A percentile compares a stretch with the other conserved stretches of the same genome.
Evolutionary conservation across 1,284 basidiomycete genomes (phyloP).

Genomic region (Pseudozyma flocculosa): DNA sequence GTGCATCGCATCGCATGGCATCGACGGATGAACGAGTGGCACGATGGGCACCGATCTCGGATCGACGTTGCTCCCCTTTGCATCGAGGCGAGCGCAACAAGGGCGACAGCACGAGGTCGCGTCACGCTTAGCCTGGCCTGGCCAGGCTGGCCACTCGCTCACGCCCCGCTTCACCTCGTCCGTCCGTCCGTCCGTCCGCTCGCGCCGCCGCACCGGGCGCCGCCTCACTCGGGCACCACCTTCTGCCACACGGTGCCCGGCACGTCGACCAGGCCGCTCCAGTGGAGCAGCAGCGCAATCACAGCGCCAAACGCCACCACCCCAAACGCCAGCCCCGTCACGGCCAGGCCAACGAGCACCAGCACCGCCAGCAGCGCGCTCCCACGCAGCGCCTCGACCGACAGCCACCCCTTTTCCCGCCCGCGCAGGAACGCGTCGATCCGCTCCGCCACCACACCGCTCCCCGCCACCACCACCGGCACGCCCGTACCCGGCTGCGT

Average conservation of each 20-base stretch:
- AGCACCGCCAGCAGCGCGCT: constrained; percentile 17
- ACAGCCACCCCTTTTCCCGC: constrained; percentile 18
- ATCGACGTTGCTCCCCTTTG: too few species aligned
- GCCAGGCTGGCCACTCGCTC: too few species aligned
- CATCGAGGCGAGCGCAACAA: too few species aligned
- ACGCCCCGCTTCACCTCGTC: too few species aligned
- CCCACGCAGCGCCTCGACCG: constrained; percentile 26
- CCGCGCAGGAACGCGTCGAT: constrained; percentile 30
- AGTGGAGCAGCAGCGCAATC: constrained; percentile 20
- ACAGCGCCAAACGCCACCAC: constrained; percentile 15
- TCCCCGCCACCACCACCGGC: constrained; percentile 49
- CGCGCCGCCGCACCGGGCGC: too few species aligned
- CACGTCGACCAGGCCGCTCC: constrained; percentile 26
- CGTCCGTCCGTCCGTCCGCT: too few species aligned
- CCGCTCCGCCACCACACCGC: constrained; percentile 38
- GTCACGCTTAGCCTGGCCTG: too few species aligned
- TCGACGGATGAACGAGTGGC: too few species aligned
- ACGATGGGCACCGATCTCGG: too few species aligned
- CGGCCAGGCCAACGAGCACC: constrained; percentile 11
- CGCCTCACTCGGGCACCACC: constrained; percentile 24
- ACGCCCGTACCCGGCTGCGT: constrained; percentile 59
- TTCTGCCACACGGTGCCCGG: constrained; percentile 19
- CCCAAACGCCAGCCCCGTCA: constrained; percentile 19
- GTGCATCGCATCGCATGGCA: too few species aligned
- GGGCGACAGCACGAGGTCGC: too few species aligned